These are phyloP conservation scores for Helianthus tuberosus DNA, from an alignment of 129 eudicot genomes.

Conservation along the genomic window DNA sequence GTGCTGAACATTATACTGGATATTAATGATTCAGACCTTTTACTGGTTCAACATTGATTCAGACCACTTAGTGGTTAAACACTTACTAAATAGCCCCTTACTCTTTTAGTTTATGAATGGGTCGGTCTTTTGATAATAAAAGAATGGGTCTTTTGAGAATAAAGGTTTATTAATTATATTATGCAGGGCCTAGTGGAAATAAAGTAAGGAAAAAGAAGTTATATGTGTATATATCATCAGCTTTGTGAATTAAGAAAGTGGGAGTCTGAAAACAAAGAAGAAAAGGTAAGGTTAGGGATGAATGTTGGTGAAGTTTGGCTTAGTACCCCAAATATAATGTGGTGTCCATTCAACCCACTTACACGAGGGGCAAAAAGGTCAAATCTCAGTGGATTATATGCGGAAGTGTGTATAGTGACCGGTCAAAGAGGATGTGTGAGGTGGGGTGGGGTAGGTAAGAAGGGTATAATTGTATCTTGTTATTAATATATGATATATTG, in stretches of 20 bases:
- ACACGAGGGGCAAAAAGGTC: slow-evolving; percentile 24
- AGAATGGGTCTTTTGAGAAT: not conserved
- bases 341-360: slow-evolving; percentile 36
- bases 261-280: slow-evolving; percentile 17
- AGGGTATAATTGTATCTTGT: slow-evolving; percentile 21
- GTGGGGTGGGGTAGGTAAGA: slow-evolving; percentile 29
- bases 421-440: slow-evolving; percentile 23
- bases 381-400: not conserved
- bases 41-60: too few species aligned
- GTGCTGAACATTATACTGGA: too few species aligned
- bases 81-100: too few species aligned
- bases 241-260: slow-evolving; percentile 13
- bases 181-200: slow-evolving; percentile 34
- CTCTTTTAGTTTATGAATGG: too few species aligned
- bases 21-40: too few species aligned
- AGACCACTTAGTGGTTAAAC: too few species aligned
- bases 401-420: slow-evolving; percentile 19
- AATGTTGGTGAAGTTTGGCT: slow-evolving; percentile 23
- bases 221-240: not conserved
- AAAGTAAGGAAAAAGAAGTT: slow-evolving; percentile 23
- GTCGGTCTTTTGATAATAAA: not conserved
- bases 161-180: not conserved
- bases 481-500: slow-evolving; percentile 16
- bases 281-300: slow-evolving; percentile 21
- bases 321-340: slow-evolving; percentile 24